Evolutionary conservation across 495 filamentous ascomycete genomes (phyloP).

Genomic region (Aspergillus leporis): DNA sequence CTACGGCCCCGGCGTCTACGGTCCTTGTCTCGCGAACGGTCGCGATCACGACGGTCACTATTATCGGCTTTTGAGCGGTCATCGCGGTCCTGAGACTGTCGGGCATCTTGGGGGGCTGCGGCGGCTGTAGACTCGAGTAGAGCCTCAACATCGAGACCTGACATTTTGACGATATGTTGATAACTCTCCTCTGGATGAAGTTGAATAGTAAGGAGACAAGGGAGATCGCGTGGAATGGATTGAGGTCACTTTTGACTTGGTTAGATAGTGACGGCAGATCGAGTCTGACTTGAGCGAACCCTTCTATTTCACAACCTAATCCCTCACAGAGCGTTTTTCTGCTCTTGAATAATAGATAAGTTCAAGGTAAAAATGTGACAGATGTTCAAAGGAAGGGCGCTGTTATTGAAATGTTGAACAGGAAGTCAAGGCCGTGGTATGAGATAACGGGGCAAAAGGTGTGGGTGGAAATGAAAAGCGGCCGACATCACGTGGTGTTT

Average conservation of each 20-base stretch:
- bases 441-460: conserved; percentile 3
- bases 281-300: conserved; percentile 38
- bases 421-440: not conserved
- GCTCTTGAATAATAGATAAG: not conserved
- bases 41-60: conserved; percentile 44
- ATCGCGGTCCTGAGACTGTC: conserved; percentile 56
- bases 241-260: conserved; percentile 48
- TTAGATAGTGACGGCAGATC: conserved; percentile 43
- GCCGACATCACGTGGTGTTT: not conserved
- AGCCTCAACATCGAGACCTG: conserved; percentile 89
- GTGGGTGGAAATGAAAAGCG: conserved; percentile 6
- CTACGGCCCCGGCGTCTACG: conserved; percentile 61
- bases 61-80: conserved; percentile 58
- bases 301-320: conserved; percentile 30
- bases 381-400: not conserved
- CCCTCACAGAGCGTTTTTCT: conserved; percentile 9
- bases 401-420: not conserved
- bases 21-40: not conserved
- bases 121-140: conserved; percentile 87
- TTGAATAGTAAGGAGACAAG: conserved; percentile 23
- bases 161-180: conserved; percentile 58
- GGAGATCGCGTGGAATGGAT: conserved; percentile 32
- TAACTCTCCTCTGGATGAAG: conserved; percentile 18
- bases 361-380: not conserved
- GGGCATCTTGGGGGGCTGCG: conserved; percentile 52